phyloP scores from a whole-genome alignment of 2,329 filamentous ascomycete genomes.

The Trichoderma guizhouense region DNA sequence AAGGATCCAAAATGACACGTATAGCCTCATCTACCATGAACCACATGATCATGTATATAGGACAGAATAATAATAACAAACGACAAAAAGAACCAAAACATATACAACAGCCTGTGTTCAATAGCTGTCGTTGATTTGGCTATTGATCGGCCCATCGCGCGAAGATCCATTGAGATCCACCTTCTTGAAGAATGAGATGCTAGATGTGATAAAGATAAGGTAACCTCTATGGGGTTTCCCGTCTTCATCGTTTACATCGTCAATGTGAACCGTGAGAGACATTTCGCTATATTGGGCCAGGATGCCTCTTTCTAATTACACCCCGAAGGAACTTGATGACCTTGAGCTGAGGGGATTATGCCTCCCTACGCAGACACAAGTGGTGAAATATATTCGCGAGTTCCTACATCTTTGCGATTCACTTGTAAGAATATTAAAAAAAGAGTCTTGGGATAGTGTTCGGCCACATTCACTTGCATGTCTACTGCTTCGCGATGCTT shows the following conservation, averaged over 20 bases:
- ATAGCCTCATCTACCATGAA: not conserved
- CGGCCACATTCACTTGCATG: not conserved
- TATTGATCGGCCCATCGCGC: not conserved
- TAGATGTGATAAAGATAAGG: not conserved
- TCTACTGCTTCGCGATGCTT: not conserved
- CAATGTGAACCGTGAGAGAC: not conserved
- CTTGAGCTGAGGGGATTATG: not conserved
- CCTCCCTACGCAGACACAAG: not conserved
- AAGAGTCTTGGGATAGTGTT: not conserved
- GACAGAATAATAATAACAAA: not conserved
- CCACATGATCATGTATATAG: accelerated
- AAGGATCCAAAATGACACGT: not conserved
- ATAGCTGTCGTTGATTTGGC: not conserved
- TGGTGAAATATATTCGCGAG: not conserved
- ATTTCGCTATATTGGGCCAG: not conserved
- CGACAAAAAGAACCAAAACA: not conserved
- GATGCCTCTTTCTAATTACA: not conserved
- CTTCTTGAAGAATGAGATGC: not conserved
- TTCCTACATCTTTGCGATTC: not conserved
- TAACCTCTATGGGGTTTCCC: not conserved
- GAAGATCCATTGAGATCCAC: not conserved
- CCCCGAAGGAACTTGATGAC: not conserved
- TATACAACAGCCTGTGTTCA: not conserved
- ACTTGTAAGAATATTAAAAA: no score
- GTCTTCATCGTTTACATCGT: not conserved